phyloP scores from a whole-genome alignment of 2,329 filamentous ascomycete genomes.

The Cordyceps farinosa region DNA sequence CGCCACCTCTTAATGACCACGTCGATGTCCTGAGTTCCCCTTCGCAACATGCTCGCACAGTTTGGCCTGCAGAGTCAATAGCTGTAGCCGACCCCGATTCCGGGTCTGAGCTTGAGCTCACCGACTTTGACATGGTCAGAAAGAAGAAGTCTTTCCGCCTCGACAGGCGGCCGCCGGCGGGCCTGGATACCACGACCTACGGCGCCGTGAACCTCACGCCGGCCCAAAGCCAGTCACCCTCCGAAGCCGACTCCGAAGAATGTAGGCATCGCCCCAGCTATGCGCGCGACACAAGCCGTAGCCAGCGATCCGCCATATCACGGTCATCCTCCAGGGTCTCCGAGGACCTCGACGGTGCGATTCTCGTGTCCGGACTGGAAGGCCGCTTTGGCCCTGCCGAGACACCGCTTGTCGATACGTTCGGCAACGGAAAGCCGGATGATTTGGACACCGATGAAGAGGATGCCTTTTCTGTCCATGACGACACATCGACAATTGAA shows the following conservation, averaged over 20 bases:
- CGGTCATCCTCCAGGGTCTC: constrained; percentile 38
- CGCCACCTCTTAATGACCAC: background rate
- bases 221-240: constrained; percentile 35
- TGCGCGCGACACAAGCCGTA: constrained; percentile 33
- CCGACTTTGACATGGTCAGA: constrained; percentile 30
- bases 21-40: constrained; percentile 3
- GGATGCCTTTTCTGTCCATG: constrained; percentile 31
- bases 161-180: constrained; percentile 26
- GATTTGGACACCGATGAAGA: constrained; percentile 37
- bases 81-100: constrained; percentile 10
- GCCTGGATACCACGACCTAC: constrained; percentile 32
- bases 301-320: constrained; percentile 31
- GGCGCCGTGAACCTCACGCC: constrained; percentile 37
- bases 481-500: constrained; percentile 35
- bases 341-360: constrained; percentile 49
- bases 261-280: constrained; percentile 33
- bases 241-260: constrained; percentile 32
- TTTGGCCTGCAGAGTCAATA: constrained; percentile 16
- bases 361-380: constrained; percentile 51
- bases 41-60: constrained; percentile 17
- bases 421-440: constrained; percentile 42
- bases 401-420: constrained; percentile 42
- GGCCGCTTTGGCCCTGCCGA: constrained; percentile 52
- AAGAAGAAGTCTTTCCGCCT: constrained; percentile 37
- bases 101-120: constrained; percentile 18